Evolutionary conservation across 305 asterid genomes (phyloP).

Genomic region (Ilex paraguariensis): DNA sequence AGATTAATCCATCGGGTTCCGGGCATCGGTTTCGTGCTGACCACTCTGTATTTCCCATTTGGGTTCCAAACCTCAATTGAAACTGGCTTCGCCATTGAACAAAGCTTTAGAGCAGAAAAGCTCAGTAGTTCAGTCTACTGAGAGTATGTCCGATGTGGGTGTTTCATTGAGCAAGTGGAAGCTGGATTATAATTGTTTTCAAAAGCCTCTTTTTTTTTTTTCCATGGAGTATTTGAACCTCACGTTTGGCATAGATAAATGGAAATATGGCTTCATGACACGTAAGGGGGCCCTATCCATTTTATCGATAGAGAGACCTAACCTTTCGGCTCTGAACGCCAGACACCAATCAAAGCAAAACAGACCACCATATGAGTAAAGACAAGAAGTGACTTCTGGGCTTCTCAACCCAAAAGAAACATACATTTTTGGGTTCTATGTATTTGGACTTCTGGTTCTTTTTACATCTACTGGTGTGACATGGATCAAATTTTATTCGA

Average conservation of each 20-base stretch:
- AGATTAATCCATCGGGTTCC: conserved; percentile 94
- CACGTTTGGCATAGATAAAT: not conserved
- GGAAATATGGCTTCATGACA: not conserved
- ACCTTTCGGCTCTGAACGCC: not conserved
- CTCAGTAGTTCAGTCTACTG: no score
- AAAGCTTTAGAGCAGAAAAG: not conserved
- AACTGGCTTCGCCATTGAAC: conserved; percentile 63
- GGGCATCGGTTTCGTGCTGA: conserved; percentile 94
- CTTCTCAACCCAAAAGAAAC: no score
- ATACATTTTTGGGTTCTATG: no score
- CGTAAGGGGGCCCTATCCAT: not conserved
- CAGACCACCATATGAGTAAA: no score
- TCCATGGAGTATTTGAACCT: not conserved
- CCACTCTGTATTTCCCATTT: conserved; percentile 82
- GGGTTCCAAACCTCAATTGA: conserved; percentile 89
- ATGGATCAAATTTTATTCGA: no score
- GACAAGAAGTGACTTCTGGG: no score
- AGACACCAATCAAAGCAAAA: not conserved
- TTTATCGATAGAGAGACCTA: not conserved
- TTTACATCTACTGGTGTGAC: no score
- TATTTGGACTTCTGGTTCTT: no score
- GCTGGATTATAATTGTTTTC: no score
- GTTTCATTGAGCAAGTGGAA: no score
- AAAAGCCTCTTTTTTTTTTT: no score
- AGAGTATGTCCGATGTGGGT: no score